These are phyloP conservation scores for Phytophthora agathidicida DNA, from an alignment of 352 stramenopile species.

Conservation along the genomic window DNA sequence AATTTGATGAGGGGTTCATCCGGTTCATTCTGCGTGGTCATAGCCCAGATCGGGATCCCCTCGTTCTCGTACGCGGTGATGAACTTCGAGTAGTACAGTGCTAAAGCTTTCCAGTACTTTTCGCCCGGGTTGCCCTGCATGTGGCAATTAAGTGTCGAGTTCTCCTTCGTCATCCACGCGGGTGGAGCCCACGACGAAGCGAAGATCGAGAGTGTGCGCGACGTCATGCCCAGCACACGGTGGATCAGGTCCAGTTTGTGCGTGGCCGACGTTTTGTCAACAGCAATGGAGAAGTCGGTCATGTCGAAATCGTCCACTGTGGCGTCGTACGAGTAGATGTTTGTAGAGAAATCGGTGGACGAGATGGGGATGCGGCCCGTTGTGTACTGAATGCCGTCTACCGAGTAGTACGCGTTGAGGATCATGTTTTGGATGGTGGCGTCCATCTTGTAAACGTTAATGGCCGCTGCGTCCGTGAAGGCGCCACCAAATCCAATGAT, in stretches of 20 bases:
- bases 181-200: constrained; percentile 78
- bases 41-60: constrained; percentile 64
- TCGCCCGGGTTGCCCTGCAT: constrained; percentile 48
- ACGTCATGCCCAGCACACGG: constrained; percentile 34
- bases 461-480: constrained; percentile 80
- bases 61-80: constrained; percentile 67
- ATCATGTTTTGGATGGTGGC: constrained; percentile 55
- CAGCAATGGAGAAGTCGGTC: constrained; percentile 69
- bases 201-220: constrained; percentile 58
- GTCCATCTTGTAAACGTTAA: constrained; percentile 74
- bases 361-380: constrained; percentile 78
- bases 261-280: constrained; percentile 56
- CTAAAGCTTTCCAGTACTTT: constrained; percentile 60
- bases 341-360: constrained; percentile 80
- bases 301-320: constrained; percentile 45
- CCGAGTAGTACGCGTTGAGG: constrained; percentile 70
- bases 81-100: constrained; percentile 86
- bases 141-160: constrained; percentile 49
- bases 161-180: constrained; percentile 80
- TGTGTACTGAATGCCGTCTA: constrained; percentile 67
- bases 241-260: constrained; percentile 52
- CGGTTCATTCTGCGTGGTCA: constrained; percentile 86
- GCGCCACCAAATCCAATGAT: constrained; percentile 85
- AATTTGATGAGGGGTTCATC: constrained; percentile 35
- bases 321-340: constrained; percentile 51